Conservation (phyloP, 179 eudicot genomes). For the Patellifolia procumbens region DNA sequence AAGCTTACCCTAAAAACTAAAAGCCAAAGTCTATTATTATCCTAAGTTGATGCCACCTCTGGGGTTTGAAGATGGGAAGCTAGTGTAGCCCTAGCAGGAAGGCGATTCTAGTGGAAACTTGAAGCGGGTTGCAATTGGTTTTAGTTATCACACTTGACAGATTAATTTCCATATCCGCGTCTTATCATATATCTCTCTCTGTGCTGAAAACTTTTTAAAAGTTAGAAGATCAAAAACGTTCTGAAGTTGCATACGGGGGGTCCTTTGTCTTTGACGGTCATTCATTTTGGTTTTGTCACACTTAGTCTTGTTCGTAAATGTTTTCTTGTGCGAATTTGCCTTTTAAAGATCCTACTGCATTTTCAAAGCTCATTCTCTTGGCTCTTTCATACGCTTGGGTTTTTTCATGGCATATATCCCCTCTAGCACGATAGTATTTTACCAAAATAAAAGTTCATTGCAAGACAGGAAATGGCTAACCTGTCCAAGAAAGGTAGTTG, state of each 20-base stretch:
- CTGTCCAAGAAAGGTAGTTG: too few relatives aligned
- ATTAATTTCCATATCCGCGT: too few relatives aligned
- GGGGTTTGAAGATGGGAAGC: not conserved
- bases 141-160: not conserved
- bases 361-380: not conserved
- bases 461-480: too few relatives aligned
- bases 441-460: too few relatives aligned
- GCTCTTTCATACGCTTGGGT: not conserved
- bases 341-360: not conserved
- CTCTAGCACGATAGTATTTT: too few relatives aligned
- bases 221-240: not conserved
- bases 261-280: not conserved
- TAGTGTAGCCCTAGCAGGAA: not conserved
- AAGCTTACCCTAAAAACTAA: too few relatives aligned
- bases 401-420: too few relatives aligned
- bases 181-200: not conserved
- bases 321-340: not conserved
- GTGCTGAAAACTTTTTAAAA: not conserved
- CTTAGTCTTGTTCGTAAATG: not conserved
- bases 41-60: not conserved
- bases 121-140: not conserved
- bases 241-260: constrained; percentile 6
- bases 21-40: not conserved
- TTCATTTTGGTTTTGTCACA: not conserved
- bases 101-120: not conserved